Evolutionary conservation across 768 basidiomycete genomes (phyloP).

Genomic region (Boletus eberwhitei): DNA sequence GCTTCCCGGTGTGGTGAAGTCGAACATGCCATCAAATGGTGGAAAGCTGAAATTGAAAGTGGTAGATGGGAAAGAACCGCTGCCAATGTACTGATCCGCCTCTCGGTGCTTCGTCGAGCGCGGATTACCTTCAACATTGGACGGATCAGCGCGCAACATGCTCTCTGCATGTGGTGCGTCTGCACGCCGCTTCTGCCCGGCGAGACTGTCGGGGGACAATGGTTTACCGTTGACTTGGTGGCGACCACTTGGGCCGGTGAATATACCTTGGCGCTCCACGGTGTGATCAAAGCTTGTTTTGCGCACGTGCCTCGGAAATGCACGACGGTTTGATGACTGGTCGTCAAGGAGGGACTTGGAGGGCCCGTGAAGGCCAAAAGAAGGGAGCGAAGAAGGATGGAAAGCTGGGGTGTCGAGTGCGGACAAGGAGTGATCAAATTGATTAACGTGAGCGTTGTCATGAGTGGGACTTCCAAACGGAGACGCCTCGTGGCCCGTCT

Average conservation of each 20-base stretch:
- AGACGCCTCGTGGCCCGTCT: slow-evolving; percentile 32
- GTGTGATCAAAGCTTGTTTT: slow-evolving; percentile 97
- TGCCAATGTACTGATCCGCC: slow-evolving; percentile 39
- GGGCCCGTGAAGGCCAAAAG: slow-evolving; percentile 62
- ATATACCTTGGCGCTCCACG: slow-evolving; percentile 63
- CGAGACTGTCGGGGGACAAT: slow-evolving; percentile 55
- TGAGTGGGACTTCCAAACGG: slow-evolving; percentile 38
- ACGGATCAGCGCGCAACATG: slow-evolving; percentile 75
- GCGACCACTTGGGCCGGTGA: slow-evolving; percentile 57
- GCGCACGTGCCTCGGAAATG: slow-evolving; percentile 81
- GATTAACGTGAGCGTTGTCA: slow-evolving; percentile 27
- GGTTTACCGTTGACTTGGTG: slow-evolving; percentile 83
- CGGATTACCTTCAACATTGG: slow-evolving; percentile 44
- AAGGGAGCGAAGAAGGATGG: slow-evolving; percentile 72
- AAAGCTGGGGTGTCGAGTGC: slow-evolving; percentile 47
- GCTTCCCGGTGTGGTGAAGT: slow-evolving; percentile 38
- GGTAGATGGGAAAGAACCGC: slow-evolving; percentile 60
- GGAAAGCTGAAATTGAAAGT: slow-evolving; percentile 73
- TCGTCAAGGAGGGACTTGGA: slow-evolving; percentile 34
- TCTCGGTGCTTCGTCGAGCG: slow-evolving; percentile 30
- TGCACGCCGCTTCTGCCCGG: slow-evolving; percentile 76
- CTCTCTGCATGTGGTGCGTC: slow-evolving; percentile 80
- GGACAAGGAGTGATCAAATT: slow-evolving; percentile 40
- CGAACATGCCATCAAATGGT: slow-evolving; percentile 62
- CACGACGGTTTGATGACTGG: slow-evolving; percentile 40